Evolutionary conservation across 1,284 basidiomycete genomes (phyloP), one percentile per base, ranked within the genome.

Genomic region (Apiotrichum siamense): DNA sequence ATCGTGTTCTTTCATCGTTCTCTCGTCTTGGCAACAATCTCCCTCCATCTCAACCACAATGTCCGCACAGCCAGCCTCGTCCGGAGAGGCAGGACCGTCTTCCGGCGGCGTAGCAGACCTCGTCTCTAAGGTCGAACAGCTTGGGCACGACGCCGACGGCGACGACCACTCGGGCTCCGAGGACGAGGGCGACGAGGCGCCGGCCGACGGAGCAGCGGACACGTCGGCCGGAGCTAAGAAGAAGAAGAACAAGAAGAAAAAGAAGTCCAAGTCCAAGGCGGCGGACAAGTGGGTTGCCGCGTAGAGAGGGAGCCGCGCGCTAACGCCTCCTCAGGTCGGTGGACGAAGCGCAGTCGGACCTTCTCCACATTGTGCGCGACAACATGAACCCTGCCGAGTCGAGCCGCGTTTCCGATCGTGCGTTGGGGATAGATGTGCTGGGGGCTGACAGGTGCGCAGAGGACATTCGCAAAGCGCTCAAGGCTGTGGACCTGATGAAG

Each of bases 401-500:
- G 40, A 33, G 20, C 1, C 23, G 26, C 12, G 45, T 47, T 4
- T 25, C 47, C 10, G 15, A 38, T 20, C 13, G 39, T 36, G 15
- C n/a, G 41, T 32, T 3, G 11, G n/a, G n/a, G n/a, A n/a, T n/a
- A n/a, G n/a, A 18, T 24, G 9, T 42, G 23, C 4, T 3, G 31
- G 17, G 3, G 23, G 27, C 5, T 4, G 2, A 27, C 51, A 61
- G 40, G 60, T 43, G 11, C 9, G 11, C 32, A 57, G 73, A 67
- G 25, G 66, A 74, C 41, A 71, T 75, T 44, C 63, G 64, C 37
- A 69, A 65, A 42, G 75, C 69, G 9, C 57, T 74, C 27, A 69
- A 72, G 50, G 75, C 74, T 17, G 63, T 70, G 38, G 70, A 75
- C 49, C 55, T 75, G 44, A 73, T 74, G 69, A 75, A 75, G 63